Conservation (phyloP, 139 green algal genomes). For the Volvox reticuliferus region DNA sequence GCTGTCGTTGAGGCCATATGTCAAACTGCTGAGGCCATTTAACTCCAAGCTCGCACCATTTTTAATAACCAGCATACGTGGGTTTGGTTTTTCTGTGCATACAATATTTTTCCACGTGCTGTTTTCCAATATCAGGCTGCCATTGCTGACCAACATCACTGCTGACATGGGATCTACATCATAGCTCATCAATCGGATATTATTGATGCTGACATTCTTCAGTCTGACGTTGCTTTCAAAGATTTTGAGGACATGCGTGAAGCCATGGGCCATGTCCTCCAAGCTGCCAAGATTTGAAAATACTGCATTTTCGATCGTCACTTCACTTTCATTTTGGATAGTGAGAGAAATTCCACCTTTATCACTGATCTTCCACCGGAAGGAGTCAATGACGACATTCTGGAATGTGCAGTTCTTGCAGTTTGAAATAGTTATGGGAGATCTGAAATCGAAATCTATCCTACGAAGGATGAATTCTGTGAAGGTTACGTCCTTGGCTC, state of each 20-base stretch:
- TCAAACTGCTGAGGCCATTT: no score
- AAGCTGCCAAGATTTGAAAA: no score
- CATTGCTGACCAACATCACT: neutral
- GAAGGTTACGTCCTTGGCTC: slow-evolving; percentile 1
- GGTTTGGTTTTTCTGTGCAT: neutral
- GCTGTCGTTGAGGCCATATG: no score
- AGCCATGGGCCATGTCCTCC: no score
- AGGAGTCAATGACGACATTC: neutral
- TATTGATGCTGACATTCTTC: neutral
- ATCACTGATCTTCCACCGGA: no score
- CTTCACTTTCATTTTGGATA: no score
- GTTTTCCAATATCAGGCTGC: neutral
- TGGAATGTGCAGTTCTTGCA: neutral
- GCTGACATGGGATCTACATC: no score
- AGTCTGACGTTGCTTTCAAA: neutral
- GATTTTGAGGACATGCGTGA: neutral
- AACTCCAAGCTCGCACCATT: neutral
- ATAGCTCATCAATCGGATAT: neutral
- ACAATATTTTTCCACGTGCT: neutral
- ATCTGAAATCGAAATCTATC: neutral
- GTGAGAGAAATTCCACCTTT: no score
- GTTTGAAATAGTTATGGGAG: neutral
- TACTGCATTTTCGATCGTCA: neutral
- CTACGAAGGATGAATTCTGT: neutral
- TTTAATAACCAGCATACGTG: neutral